Conservation (phyloP, 2,329 filamentous ascomycete genomes). For the Hortaea sp. region DNA sequence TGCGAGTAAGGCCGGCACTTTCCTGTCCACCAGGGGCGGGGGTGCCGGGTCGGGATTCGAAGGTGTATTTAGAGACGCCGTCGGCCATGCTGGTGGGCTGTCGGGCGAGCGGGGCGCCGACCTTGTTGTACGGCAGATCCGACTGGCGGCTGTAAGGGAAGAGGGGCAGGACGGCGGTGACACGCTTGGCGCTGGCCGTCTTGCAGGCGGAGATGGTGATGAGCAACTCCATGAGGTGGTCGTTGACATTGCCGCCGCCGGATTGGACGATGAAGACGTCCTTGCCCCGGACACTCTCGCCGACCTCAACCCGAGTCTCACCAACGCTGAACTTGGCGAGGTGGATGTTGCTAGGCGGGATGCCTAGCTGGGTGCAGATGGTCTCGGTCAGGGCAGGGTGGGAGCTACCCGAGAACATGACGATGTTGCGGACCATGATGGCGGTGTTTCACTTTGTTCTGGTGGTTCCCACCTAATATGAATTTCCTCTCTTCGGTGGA, state of each 20-base stretch:
- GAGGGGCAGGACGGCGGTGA: conserved; percentile 86
- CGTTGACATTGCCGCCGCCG: conserved; percentile 85
- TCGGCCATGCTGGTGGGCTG: conserved; percentile 46
- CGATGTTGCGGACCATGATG: conserved; percentile 85
- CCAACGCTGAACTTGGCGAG: conserved; percentile 90
- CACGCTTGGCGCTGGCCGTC: conserved; percentile 79
- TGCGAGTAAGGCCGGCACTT: conserved; percentile 54
- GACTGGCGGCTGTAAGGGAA: conserved; percentile 97
- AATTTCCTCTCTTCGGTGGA: too few species aligned
- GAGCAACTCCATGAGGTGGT: conserved; percentile 90
- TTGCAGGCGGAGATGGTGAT: conserved; percentile 99
- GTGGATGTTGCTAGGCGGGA: conserved; percentile 74
- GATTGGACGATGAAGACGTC: conserved; percentile 99
- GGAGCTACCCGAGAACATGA: conserved; percentile 85
- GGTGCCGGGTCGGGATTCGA: conserved; percentile 84
- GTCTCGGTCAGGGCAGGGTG: conserved; percentile 79
- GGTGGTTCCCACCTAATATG: too few species aligned
- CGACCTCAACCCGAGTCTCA: conserved; percentile 89
- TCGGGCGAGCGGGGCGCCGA: conserved; percentile 76
- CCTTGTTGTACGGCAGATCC: conserved; percentile 94
- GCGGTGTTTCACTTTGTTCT: too few species aligned
- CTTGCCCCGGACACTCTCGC: conserved; percentile 92
- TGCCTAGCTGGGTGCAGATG: conserved; percentile 79
- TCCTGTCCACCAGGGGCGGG: conserved; percentile 63
- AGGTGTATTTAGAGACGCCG: conserved; percentile 60